These are phyloP conservation scores for Aspergillus cristatus DNA, from an alignment of 495 filamentous ascomycete species.

Conservation along the genomic window DNA sequence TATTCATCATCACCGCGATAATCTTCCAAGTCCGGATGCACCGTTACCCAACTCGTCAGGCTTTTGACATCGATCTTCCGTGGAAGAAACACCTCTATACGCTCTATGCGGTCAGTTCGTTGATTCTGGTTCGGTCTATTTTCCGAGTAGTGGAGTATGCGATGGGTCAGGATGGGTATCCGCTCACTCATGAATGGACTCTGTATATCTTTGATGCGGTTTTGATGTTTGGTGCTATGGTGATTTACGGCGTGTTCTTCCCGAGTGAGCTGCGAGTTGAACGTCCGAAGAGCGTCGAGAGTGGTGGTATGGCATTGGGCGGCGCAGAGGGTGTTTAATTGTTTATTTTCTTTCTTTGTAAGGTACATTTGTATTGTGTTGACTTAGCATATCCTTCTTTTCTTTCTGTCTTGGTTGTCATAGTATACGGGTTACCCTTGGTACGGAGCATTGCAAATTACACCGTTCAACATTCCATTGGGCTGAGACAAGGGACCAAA, in stretches of 20 bases:
- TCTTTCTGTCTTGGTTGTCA: too few relatives aligned
- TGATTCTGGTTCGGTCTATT: constrained; percentile 49
- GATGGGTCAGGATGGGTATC: constrained; percentile 40
- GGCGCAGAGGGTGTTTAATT: too few relatives aligned
- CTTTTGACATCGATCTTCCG: constrained; percentile 5
- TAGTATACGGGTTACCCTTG: too few relatives aligned
- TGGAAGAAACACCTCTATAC: constrained; percentile 40
- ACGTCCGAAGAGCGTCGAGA: too few relatives aligned
- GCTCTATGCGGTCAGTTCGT: constrained; percentile 36
- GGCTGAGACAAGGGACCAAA: too few relatives aligned
- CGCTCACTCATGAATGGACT: constrained; percentile 42
- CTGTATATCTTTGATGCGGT: constrained; percentile 50
- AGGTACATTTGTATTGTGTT: too few relatives aligned
- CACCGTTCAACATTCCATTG: too few relatives aligned
- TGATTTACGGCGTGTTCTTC: constrained; percentile 28
- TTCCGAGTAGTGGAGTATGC: constrained; percentile 55
- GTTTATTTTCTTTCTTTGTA: too few relatives aligned
- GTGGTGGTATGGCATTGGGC: too few relatives aligned
- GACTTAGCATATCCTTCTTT: too few relatives aligned
- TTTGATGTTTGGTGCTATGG: constrained; percentile 44
- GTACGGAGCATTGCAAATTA: too few relatives aligned
- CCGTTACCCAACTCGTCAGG: constrained; percentile 8
- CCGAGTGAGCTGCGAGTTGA: background rate
- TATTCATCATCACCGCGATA: constrained; percentile 20
- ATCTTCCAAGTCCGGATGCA: constrained; percentile 20